Evolutionary conservation across 257 asterid species (phyloP).

Genomic region (Salvia splendens): DNA sequence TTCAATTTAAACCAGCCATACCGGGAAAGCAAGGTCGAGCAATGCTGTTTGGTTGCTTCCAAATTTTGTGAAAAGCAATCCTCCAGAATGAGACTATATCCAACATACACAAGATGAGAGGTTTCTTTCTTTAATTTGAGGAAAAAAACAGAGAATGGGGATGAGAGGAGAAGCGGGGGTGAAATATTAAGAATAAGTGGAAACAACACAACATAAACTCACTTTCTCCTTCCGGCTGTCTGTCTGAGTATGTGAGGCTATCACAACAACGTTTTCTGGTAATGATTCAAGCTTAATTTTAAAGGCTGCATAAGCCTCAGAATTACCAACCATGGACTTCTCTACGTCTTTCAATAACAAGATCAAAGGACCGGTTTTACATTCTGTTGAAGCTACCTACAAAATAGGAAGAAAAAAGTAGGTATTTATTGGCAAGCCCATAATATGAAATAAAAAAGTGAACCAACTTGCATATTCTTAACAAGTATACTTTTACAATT

Average conservation of each 20-base stretch:
- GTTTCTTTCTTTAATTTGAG: background rate
- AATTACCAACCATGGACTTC: constrained; percentile 74
- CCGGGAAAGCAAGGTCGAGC: constrained; percentile 93
- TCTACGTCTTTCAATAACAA: constrained; percentile 81
- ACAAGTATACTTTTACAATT: constrained; percentile 11
- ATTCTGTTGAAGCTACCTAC: constrained; percentile 74
- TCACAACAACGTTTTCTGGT: constrained; percentile 73
- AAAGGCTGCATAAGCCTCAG: constrained; percentile 65
- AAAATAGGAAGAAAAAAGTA: constrained; percentile 6
- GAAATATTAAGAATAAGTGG: background rate
- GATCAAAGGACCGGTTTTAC: constrained; percentile 62
- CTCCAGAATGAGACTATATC: constrained; percentile 80
- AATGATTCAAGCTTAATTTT: constrained; percentile 72
- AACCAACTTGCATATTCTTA: constrained; percentile 17
- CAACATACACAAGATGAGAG: constrained; percentile 18
- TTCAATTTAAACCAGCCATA: constrained; percentile 37
- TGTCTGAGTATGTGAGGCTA: constrained; percentile 81
- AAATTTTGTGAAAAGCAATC: constrained; percentile 76
- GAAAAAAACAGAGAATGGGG: background rate
- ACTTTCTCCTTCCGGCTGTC: constrained; percentile 93
- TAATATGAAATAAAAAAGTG: background rate
- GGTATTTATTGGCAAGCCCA: constrained; percentile 14
- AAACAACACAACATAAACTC: constrained; percentile 38
- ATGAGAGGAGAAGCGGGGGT: background rate
- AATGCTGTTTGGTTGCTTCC: constrained; percentile 92